A percentile compares a stretch with the other conserved stretches of the same genome.
These are phyloP conservation scores for Stentor coeruleus DNA, from an alignment of 73 alveolate genomes.

Conservation along the genomic window DNA sequence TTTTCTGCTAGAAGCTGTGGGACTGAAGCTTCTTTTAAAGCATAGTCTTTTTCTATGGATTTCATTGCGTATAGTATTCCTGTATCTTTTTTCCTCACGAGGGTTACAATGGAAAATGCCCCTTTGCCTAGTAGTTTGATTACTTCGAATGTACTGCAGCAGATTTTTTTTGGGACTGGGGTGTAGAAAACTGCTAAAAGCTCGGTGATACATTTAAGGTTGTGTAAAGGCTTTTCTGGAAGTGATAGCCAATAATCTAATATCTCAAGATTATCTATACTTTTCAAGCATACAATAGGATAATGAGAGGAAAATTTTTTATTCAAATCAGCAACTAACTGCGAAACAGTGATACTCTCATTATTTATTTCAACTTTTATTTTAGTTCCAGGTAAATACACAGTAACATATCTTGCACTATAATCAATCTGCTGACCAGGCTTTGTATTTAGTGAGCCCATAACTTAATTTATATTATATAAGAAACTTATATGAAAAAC, in stretches of 20 bases:
- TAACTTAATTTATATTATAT: too few species aligned
- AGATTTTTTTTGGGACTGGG: not conserved
- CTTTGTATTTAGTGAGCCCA: too few species aligned
- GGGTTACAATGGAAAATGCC: conserved; percentile 67
- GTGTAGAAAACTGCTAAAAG: not conserved
- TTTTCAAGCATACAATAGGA: not conserved
- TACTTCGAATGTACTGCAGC: conserved; percentile 38
- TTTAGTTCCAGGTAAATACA: not conserved
- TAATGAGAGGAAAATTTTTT: not conserved
- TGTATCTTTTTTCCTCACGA: conserved; percentile 72
- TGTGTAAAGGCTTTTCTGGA: not conserved
- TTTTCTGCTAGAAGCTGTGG: conserved; percentile 38
- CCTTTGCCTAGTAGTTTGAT: conserved; percentile 85
- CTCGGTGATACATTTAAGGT: not conserved
- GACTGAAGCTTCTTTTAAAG: conserved; percentile 44
- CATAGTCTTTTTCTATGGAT: conserved; percentile 56
- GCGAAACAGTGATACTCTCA: not conserved
- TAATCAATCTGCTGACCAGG: too few species aligned
- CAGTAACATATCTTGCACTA: not conserved
- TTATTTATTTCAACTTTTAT: not conserved
- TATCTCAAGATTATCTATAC: not conserved
- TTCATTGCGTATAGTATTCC: conserved; percentile 79
- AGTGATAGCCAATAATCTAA: not conserved
- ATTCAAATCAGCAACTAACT: not conserved
- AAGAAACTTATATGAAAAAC: too few species aligned